Conservation (phyloP, 2,329 filamentous ascomycete species). For the Fusarium pseudograminearum region DNA sequence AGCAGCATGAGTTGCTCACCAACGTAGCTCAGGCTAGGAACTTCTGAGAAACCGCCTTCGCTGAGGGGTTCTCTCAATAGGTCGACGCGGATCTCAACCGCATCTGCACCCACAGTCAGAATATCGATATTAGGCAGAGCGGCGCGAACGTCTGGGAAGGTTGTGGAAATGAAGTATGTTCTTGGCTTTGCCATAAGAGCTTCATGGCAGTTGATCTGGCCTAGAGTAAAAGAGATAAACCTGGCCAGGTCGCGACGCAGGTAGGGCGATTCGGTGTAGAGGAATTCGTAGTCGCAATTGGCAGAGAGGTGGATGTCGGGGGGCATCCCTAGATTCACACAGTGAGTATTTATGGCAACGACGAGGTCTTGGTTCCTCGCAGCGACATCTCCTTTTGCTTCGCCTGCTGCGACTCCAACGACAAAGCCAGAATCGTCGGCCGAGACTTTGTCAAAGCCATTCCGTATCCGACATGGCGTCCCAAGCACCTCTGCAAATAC, state of each 20-base stretch:
- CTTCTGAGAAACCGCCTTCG: conserved; percentile 70
- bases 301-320: conserved; percentile 74
- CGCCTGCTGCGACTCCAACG: conserved; percentile 71
- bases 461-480: conserved; percentile 73
- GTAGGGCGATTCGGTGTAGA: conserved; percentile 80
- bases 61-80: conserved; percentile 77
- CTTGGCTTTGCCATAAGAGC: conserved; percentile 81
- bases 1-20: conserved; percentile 88
- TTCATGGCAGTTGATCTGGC: conserved; percentile 82
- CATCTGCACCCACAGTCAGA: conserved; percentile 86
- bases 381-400: conserved; percentile 69
- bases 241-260: conserved; percentile 81
- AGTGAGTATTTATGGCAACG: conserved; percentile 81
- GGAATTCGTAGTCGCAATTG: conserved; percentile 85
- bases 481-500: conserved; percentile 84
- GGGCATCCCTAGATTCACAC: conserved; percentile 76
- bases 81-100: conserved; percentile 87
- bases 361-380: conserved; percentile 69
- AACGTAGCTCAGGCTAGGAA: conserved; percentile 86
- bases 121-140: conserved; percentile 89
- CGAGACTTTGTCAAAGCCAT: conserved; percentile 66
- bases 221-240: conserved; percentile 82
- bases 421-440: conserved; percentile 71
- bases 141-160: conserved; percentile 85
- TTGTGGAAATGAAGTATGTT: conserved; percentile 88